phyloP scores from a whole-genome alignment of 2,329 filamentous ascomycete genomes.

The Fusarium citri region DNA sequence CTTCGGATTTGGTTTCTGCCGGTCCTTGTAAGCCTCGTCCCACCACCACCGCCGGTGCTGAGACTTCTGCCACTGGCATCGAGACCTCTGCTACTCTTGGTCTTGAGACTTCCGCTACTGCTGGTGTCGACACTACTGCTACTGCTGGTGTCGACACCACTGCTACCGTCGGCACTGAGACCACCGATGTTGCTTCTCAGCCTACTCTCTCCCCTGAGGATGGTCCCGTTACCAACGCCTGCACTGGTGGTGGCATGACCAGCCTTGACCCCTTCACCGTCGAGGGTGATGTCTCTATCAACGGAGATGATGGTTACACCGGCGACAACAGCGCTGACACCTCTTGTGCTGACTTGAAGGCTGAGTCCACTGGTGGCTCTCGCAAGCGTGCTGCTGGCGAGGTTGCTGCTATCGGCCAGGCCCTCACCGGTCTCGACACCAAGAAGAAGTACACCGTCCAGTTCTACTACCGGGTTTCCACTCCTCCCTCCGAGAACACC shows the following conservation, averaged over 20 bases:
- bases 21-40: slow-evolving; percentile 26
- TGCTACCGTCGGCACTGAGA: neutral
- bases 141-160: neutral
- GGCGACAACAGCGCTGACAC: slow-evolving; percentile 7
- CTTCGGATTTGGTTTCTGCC: slow-evolving; percentile 17
- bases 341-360: slow-evolving; percentile 1
- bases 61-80: neutral
- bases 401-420: slow-evolving; percentile 3
- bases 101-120: neutral
- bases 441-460: slow-evolving; percentile 32
- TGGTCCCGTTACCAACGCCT: slow-evolving; percentile 10
- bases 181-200: neutral
- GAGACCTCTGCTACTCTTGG: neutral
- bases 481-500: neutral
- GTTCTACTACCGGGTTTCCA: slow-evolving; percentile 33
- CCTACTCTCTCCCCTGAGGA: neutral
- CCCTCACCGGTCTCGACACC: slow-evolving; percentile 11
- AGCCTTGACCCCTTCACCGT: neutral
- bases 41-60: neutral
- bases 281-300: neutral
- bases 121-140: neutral
- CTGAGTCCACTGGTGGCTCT: neutral
- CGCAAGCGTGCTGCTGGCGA: slow-evolving; percentile 12
- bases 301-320: slow-evolving; percentile 3
- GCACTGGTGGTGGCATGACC: slow-evolving; percentile 12